Base-by-base conservation (phyloP, 164 flowering plant species). In the Pachysandra terminalis region DNA sequence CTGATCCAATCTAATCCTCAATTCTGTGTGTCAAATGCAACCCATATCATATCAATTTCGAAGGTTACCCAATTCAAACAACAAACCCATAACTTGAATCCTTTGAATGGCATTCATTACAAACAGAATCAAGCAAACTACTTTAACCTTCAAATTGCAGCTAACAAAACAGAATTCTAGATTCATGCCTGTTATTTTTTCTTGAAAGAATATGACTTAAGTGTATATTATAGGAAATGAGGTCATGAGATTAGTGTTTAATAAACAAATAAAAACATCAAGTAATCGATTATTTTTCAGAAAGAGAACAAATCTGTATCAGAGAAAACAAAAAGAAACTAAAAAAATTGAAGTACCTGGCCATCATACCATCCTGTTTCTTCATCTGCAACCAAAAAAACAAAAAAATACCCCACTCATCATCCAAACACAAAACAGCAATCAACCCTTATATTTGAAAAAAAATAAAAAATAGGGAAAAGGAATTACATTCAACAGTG, bases 321-420 rank as follows among this genome's bases (percentile, higher is more conserved):
- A 63, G 13, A 25, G 27, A 22, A 64, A 1, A 52, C 27, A n/a
- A 22, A 56, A 61, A 55, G 16, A 63, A 52, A n/a, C 12, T 37
- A 61, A 62, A n/a, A n/a, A n/a, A n/a, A 54, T 22, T n/a, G 28
- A 66, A 48, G 49, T 79, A 90, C 98, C 97, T 91, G 97, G 53
- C 98, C 98, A 82, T 94, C 98, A 61, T 90, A 94, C 98, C 97
- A 94, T 9, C 97, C 98, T 0, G 96, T 94, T 77, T 94, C 98
- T 74, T 94, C 97, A 83, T 94, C 98, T 91, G 84, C 71, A 77
- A 61, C 17, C 25, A 62, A 48, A 37, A 49, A 53, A 52, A 61
- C 28, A n/a, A 23, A 12, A 59, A 63, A 48, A 48, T 22, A 56
- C 45, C 8, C 13, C 27, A 28, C 40, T 27, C 12, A 28, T 9